Evolutionary conservation across 2,329 filamentous ascomycete genomes (phyloP), one percentile per base, ranked within the genome.

Genomic region (Lomentospora prolificans): DNA sequence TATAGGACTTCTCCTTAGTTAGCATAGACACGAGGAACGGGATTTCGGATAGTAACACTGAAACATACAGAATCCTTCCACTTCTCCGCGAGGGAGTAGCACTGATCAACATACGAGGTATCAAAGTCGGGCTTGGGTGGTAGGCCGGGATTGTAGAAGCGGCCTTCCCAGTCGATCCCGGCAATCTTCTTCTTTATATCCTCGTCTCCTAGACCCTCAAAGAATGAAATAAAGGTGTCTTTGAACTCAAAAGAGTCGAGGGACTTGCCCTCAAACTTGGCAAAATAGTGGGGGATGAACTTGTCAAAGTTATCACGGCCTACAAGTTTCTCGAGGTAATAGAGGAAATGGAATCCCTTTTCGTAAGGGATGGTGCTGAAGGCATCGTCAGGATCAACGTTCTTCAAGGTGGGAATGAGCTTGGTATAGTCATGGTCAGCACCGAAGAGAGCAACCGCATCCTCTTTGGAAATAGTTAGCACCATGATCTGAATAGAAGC

Each of bases 171-270:
- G 69, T 96, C 88, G 51, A 99, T 84, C 6, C 79, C 75, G 3
- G 81, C 77, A 31, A 94, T 76, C 63, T 87, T 85, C 61, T 83
- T 77, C 67, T 77, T 75, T 57, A 83, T 73, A 3, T 80, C 77
- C 2, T 78, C 72, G 64, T 95, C 88, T 25, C 78, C 79, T 2
- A 80, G 72, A 2, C 72, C 72, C 58, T 79, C 75, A 69, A 96
- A 97, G 76, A 96, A 97, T 60, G 87, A 81, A 33, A 96, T 68
- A 54, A 96, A 85, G 1, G 89, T 95, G 52, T 86, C 77, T 68
- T 92, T 95, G 80, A 99, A 99, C 65, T 97, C 89, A 64, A 88
- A 95, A 2, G 89, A 95, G 70, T 96, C 90, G 6, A 99, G 79
- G 2, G 90, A 96, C 70, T 90, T 92, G 65, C 82, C 81, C 57